Evolutionary conservation across 2,329 filamentous ascomycete genomes (phyloP), one percentile per base, ranked within the genome.

Genomic region (Curvularia sp.): DNA sequence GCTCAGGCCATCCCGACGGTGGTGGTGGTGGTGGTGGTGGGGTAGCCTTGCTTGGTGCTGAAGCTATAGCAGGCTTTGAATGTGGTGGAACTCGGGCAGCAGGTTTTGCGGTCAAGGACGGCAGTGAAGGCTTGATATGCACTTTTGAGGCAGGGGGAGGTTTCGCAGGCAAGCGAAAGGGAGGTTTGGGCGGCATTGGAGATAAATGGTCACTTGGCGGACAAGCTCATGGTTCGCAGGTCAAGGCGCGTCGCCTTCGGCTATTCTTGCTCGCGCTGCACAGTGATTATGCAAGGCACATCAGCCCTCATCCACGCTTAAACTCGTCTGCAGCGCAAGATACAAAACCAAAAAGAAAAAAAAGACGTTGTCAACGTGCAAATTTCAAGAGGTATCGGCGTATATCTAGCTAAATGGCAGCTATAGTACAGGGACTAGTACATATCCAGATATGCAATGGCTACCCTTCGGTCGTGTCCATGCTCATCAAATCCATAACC

Each of bases 381-480:
- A 49, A 45, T 18, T 42, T 65, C 60, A 64, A 65, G 53, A 61
- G 60, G 64, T 65, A 64, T 66, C 55, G 39, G 57, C 57, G 50
- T 63, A 54, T 55, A 57, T 65, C 53, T 59, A 63, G 61, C 64
- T 66, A 69, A 67, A 66, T 66, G 63, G 66, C 65, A 65, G 65
- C 65, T 75, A 75, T 72, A 62, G 69, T 76, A 76, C 73, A 76
- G 67, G 68, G 68, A 47, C 43, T 32, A 47, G 43, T 74, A 75
- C 73, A 75, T 74, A 73, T 74, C 61, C 68, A 75, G 71, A 75
- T 73, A 74, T 72, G 66, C 68, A 75, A 69, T 65, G 66, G 61
- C 69, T 69, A 66, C 71, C 71, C 56, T 66, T 57, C 67, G 60
- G 45, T 66, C 64, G 53, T 67, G 58, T 60, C 55, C 62, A 72